Evolutionary conservation across 345 rosid species (phyloP).

Genomic region (Citrus sinensis): DVS_A1.0 CM039163.1:45479501-45480000

Average conservation of each 20-base stretch:
- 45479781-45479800: slow-evolving; percentile 40
- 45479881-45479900: slow-evolving; percentile 20
- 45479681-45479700: slow-evolving; percentile 82
- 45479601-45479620: slow-evolving; percentile 50
- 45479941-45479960: slow-evolving; percentile 50
- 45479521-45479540: no score
- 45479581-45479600: no score
- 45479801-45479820: slow-evolving; percentile 72
- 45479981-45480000: slow-evolving; percentile 25
- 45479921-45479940: slow-evolving; percentile 52
- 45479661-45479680: slow-evolving; percentile 76
- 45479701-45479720: slow-evolving; percentile 73
- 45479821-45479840: slow-evolving; percentile 68
- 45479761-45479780: slow-evolving; percentile 82
- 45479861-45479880: slow-evolving; percentile 60
- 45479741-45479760: slow-evolving; percentile 70
- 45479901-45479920: slow-evolving; percentile 49
- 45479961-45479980: slow-evolving; percentile 41
- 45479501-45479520: no score
- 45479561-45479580: no score
- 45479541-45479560: no score
- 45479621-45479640: slow-evolving; percentile 90
- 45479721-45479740: slow-evolving; percentile 62
- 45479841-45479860: slow-evolving; percentile 64
- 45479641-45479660: slow-evolving; percentile 75